phyloP scores from a whole-genome alignment of 768 basidiomycete species.

The Rubroboletus satanas region DNA sequence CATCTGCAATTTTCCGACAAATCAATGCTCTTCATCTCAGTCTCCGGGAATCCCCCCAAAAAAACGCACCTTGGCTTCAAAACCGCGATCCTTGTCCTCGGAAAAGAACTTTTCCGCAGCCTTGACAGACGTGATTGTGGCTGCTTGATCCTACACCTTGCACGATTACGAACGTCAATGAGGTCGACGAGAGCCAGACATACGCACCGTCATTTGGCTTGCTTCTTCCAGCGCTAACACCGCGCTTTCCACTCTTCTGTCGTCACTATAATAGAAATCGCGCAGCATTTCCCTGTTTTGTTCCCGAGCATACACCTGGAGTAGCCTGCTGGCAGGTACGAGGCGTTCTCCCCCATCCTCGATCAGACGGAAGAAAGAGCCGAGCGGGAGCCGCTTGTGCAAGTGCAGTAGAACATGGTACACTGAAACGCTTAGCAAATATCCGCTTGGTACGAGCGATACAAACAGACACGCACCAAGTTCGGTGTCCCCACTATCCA shows the following conservation, averaged over 20 bases:
- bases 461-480: conserved; percentile 52
- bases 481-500: conserved; percentile 94
- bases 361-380: conserved; percentile 90
- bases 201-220: conserved; percentile 53
- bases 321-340: conserved; percentile 67
- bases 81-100: conserved; percentile 87
- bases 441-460: background rate
- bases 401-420: conserved; percentile 91
- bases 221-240: conserved; percentile 86
- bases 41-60: no score
- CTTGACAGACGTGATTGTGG: conserved; percentile 69
- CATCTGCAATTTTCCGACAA: conserved; percentile 53
- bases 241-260: conserved; percentile 90
- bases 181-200: background rate
- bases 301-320: conserved; percentile 88
- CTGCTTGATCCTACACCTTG: conserved; percentile 57
- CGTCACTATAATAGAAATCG: conserved; percentile 98
- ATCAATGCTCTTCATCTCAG: background rate
- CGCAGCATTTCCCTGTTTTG: conserved; percentile 89
- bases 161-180: background rate
- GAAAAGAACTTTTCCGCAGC: conserved; percentile 90
- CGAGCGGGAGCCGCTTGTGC: conserved; percentile 76
- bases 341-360: conserved; percentile 83
- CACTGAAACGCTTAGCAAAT: conserved; percentile 44
- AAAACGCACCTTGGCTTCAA: conserved; percentile 81